Evolutionary conservation across 2,329 filamentous ascomycete genomes (phyloP).

Genomic region (Akanthomyces lecanii): DNA sequence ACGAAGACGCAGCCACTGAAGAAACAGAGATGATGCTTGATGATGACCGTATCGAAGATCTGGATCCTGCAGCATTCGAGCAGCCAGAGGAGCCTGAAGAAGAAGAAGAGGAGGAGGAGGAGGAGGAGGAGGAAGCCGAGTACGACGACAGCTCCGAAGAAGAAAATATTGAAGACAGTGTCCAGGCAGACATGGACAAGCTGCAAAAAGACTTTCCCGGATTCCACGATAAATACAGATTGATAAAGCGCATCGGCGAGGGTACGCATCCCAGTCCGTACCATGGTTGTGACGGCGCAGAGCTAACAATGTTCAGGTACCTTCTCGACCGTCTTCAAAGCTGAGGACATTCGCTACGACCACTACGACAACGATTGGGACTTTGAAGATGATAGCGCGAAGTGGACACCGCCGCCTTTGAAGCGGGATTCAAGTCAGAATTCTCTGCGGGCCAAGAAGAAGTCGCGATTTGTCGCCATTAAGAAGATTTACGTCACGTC

Average conservation of each 20-base stretch:
- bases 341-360: slow-evolving; percentile 85
- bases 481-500: slow-evolving; percentile 99
- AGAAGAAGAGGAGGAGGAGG: slow-evolving; percentile 33
- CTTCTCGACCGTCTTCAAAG: slow-evolving; percentile 98
- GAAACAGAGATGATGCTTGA: slow-evolving; percentile 48
- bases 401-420: slow-evolving; percentile 65
- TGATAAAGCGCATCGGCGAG: slow-evolving; percentile 97
- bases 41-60: slow-evolving; percentile 30
- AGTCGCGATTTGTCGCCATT: slow-evolving; percentile 81
- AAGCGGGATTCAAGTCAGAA: slow-evolving; percentile 45
- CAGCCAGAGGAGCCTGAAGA: slow-evolving; percentile 29
- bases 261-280: slow-evolving; percentile 49
- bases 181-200: slow-evolving; percentile 82
- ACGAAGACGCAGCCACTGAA: slow-evolving; percentile 47
- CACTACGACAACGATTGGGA: slow-evolving; percentile 86
- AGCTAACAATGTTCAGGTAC: slow-evolving; percentile 60
- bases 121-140: slow-evolving; percentile 33
- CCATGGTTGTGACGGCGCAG: background rate
- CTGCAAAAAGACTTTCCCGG: slow-evolving; percentile 78
- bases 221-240: slow-evolving; percentile 76
- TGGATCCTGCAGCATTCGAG: slow-evolving; percentile 22
- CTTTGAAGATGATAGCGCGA: slow-evolving; percentile 59
- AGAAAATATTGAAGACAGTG: slow-evolving; percentile 61
- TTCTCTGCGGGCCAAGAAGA: slow-evolving; percentile 28
- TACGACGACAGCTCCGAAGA: slow-evolving; percentile 50